phyloP scores from a whole-genome alignment of 805 yeast genomes.

The Candida qinlingensis region DNA sequence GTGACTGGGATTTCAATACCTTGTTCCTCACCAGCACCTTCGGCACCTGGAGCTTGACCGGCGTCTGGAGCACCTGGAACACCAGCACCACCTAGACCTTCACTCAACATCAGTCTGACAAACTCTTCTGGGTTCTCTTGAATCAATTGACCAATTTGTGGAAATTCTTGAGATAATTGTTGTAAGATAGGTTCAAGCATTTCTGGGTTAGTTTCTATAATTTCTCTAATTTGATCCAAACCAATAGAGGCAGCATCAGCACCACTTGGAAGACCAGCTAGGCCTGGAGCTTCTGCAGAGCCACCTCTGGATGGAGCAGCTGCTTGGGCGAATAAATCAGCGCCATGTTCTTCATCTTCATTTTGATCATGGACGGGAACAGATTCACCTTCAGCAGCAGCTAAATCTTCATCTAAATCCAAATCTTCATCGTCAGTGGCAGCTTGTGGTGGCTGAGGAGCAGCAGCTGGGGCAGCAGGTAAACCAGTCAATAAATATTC shows the following conservation, averaged over 20 bases:
- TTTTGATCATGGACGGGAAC: slow-evolving; percentile 28
- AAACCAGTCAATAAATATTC: slow-evolving; percentile 89
- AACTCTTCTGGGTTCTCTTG: slow-evolving; percentile 89
- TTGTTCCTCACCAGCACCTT: slow-evolving; percentile 30
- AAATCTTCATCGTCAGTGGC: slow-evolving; percentile 14
- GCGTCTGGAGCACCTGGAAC: slow-evolving; percentile 35
- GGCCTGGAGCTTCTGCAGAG: slow-evolving; percentile 20
- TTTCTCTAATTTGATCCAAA: slow-evolving; percentile 58
- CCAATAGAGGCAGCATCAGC: slow-evolving; percentile 32
- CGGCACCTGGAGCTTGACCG: slow-evolving; percentile 29
- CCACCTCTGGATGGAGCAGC: slow-evolving; percentile 23
- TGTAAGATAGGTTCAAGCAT: slow-evolving; percentile 79
- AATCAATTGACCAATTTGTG: slow-evolving; percentile 76
- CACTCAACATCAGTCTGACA: slow-evolving; percentile 64
- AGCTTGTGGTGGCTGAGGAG: slow-evolving; percentile 1
- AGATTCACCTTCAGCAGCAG: slow-evolving; percentile 28
- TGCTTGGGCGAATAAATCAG: slow-evolving; percentile 36
- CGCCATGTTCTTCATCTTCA: slow-evolving; percentile 7
- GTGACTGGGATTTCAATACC: slow-evolving; percentile 55
- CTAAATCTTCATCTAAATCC: neutral
- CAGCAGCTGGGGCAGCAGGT: slow-evolving; percentile 44
- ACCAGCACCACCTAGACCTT: slow-evolving; percentile 14
- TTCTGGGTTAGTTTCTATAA: slow-evolving; percentile 82
- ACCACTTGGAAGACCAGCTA: slow-evolving; percentile 14
- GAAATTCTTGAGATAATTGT: slow-evolving; percentile 75